These are phyloP conservation scores for Fusarium sp. DNA, from an alignment of 2,329 filamentous ascomycete genomes.

Conservation along the genomic window DNA sequence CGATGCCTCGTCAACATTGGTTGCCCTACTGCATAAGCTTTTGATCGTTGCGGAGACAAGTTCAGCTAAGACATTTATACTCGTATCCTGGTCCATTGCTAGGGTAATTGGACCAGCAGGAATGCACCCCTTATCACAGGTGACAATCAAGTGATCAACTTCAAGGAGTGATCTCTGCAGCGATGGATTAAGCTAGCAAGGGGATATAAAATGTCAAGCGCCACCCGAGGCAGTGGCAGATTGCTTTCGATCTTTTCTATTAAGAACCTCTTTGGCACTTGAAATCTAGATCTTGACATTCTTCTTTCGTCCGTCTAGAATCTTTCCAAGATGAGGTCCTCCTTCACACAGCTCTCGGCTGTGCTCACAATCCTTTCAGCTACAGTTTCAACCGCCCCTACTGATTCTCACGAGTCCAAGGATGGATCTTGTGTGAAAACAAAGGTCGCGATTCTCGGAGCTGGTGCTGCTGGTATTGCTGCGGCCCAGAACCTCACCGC, in stretches of 20 bases:
- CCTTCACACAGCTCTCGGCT: conserved; percentile 3
- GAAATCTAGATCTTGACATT: background rate
- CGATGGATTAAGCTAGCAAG: background rate
- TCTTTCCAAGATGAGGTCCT: background rate
- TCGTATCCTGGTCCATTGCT: background rate
- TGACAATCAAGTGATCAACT: background rate
- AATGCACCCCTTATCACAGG: background rate
- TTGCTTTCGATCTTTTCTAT: background rate
- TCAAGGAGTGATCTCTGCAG: background rate
- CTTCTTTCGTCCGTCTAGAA: background rate
- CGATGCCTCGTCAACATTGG: background rate
- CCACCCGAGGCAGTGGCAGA: background rate
- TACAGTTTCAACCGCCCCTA: background rate
- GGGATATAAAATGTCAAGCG: conserved; percentile 3
- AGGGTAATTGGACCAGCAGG: background rate
- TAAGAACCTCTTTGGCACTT: background rate
- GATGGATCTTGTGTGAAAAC: conserved; percentile 44
- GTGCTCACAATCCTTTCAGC: background rate
- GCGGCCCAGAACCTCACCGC: conserved; percentile 72
- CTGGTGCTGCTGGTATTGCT: conserved; percentile 71
- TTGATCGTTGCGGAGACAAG: background rate
- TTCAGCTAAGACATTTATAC: background rate
- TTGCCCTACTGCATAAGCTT: background rate
- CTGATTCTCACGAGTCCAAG: background rate
- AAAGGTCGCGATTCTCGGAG: conserved; percentile 57